Base-by-base conservation (phyloP, 2,329 filamentous ascomycete genomes). In the Aspergillus sp. region DNA sequence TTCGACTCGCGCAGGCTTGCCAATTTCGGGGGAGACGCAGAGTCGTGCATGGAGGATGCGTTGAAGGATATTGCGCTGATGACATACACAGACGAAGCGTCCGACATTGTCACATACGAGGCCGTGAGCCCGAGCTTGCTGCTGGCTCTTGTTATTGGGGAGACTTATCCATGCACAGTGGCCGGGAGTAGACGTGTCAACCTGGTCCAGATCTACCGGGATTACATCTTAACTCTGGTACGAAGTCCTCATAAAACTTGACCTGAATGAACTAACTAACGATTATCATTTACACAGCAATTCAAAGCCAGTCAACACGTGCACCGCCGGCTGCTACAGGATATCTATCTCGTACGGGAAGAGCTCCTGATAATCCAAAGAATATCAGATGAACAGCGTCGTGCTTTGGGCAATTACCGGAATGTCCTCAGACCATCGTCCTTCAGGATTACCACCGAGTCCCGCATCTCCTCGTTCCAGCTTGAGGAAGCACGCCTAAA, bases 71-170 rank as follows among this genome's bases (percentile, higher is more conserved):
- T 60, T 15, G 19, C 53, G 6, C 41, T 60, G 19, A 60, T 60
- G 58, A 39, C 58, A 21, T 48, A 33, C 23, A 60, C 58, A 1
- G 55, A 49, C 33, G 58, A 60, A 14, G 17, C 19, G 14, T 54
- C 50, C 19, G 58, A 57, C 14, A 39, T 60, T 21, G 58, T 47
- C 27, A 53, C 12, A 21, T 57, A 60, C 41, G 24, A 55, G 51
- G 55, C 55, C 12, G 55, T 54, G 15, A 47, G 55, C 24, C 54
- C 58, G 15, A 41, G 44, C 19, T 49, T 57, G 17, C 45, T 57
- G 5, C 14, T 60, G 19, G 23, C 46, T n/a, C 43, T 45, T 15
- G 5, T 57, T 5, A 57, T 60, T 50, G 55, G 45, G 3, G 55
- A 57, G 14, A 37, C 48, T 11, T 21, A 33, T 5, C 31, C 4